phyloP scores from a whole-genome alignment of 2,329 filamentous ascomycete species.

The Aureobasidium musti region DNA sequence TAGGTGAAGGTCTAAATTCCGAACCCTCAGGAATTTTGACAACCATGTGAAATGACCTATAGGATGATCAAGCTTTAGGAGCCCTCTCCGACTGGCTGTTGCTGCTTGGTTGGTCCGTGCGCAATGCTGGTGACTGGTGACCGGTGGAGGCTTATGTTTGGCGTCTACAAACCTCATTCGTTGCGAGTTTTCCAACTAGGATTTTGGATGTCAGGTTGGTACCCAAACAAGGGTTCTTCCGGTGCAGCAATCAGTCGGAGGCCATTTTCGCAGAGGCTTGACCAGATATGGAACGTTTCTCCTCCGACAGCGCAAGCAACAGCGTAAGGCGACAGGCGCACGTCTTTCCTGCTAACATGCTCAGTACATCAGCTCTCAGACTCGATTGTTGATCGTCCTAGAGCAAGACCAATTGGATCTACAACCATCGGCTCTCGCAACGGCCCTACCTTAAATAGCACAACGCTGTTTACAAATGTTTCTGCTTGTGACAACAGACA shows the following conservation, averaged over 20 bases:
- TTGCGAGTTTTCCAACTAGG: neutral
- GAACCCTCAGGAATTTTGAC: no score
- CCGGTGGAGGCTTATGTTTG: neutral
- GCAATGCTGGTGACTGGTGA: neutral
- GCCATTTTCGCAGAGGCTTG: no score
- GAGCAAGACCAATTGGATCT: neutral
- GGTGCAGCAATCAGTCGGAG: neutral
- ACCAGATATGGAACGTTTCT: neutral
- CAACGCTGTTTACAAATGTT: neutral
- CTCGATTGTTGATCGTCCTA: neutral
- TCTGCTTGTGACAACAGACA: neutral
- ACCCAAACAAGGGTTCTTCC: neutral
- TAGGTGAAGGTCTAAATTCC: no score
- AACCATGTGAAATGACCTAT: no score
- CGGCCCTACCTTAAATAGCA: neutral
- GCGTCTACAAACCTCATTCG: slow-evolving; percentile 14
- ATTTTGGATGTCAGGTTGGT: neutral
- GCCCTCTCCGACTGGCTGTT: neutral
- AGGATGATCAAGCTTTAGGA: neutral
- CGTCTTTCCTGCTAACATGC: neutral
- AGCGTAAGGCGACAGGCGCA: neutral
- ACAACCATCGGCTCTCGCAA: neutral
- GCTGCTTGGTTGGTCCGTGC: neutral
- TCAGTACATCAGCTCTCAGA: neutral
- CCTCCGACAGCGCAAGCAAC: neutral